Evolutionary conservation across 2,329 filamentous ascomycete genomes (phyloP), one percentile per base, ranked within the genome.

Genomic region (Colletotrichum sp.): DNA sequence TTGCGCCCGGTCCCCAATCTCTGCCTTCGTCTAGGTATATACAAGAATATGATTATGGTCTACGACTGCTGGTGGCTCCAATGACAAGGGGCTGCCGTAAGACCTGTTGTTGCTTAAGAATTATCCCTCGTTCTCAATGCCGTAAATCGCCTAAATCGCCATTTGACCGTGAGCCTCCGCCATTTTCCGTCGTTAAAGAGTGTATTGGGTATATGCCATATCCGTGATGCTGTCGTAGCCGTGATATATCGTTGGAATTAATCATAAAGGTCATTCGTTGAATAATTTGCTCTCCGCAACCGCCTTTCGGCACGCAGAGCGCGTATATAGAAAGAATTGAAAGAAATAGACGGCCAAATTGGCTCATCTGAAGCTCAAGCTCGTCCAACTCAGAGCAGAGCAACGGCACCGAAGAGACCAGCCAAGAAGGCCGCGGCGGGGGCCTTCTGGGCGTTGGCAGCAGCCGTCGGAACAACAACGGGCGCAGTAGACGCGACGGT

Each of bases 341-440:
- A 61, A 36, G 18, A 5, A 61, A 13, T 7, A 61, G 13, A 36
- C 1, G 10, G 43, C 43, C 10, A 13, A 8, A 1, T 15, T 10
- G 30, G 28, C 59, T 61, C 59, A 21, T 61, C 59, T 32, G 26
- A 12, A 13, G 12, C 43, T 48, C 10, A 13, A 34, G 59, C 9
- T 15, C 18, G 12, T 21, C 7, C 13, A 21, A 52, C 21, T 79
- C 81, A 87, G 76, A 86, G 75, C 26, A 87, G 80, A 59, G 82
- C 85, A 30, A 86, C 67, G 16, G 82, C 84, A 57, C 85, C 86
- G 18, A 84, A 60, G 24, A 87, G 28, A 65, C 85, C 86, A 28
- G 83, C 86, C 66, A 86, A 72, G 8, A 86, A 78, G 63, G 85
- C 87, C 28, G 82, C 78, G 4, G 79, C 83, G 7, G 84, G 83